phyloP scores from a whole-genome alignment of 306 rosid genomes.

The Acacia melanoxylon region DNA sequence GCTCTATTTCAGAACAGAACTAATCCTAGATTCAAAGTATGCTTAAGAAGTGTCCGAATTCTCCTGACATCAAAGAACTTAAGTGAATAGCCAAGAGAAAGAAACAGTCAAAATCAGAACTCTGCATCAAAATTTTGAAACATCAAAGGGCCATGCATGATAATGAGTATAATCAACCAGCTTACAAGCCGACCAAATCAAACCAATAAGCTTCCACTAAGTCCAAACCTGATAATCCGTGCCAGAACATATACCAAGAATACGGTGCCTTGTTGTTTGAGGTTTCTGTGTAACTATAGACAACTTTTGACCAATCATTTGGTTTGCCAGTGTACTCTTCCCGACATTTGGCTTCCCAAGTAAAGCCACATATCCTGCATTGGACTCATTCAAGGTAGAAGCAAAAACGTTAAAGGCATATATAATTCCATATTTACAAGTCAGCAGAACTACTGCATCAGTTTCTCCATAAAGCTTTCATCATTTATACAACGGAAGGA shows the following conservation, averaged over 20 bases:
- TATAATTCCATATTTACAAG: not conserved
- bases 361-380: constrained; percentile 87
- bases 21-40: not conserved
- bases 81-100: not conserved
- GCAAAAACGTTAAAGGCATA: not conserved
- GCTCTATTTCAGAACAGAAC: not conserved
- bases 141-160: constrained; percentile 6
- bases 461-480: not conserved
- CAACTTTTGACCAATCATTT: constrained; percentile 91
- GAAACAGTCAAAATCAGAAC: not conserved
- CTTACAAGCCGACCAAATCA: constrained; percentile 21
- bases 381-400: constrained; percentile 27
- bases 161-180: constrained; percentile 9
- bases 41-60: not conserved
- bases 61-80: not conserved
- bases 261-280: constrained; percentile 92
- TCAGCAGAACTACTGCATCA: not conserved
- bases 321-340: constrained; percentile 91
- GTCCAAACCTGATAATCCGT: constrained; percentile 86
- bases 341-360: constrained; percentile 98
- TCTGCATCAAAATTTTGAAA: constrained; percentile 11
- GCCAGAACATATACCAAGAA: constrained; percentile 92
- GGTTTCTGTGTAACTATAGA: constrained; percentile 97
- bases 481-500: not conserved
- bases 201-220: constrained; percentile 26